Base-by-base conservation (phyloP, 1,284 basidiomycete species). In the Agaricales sp. region DNA sequence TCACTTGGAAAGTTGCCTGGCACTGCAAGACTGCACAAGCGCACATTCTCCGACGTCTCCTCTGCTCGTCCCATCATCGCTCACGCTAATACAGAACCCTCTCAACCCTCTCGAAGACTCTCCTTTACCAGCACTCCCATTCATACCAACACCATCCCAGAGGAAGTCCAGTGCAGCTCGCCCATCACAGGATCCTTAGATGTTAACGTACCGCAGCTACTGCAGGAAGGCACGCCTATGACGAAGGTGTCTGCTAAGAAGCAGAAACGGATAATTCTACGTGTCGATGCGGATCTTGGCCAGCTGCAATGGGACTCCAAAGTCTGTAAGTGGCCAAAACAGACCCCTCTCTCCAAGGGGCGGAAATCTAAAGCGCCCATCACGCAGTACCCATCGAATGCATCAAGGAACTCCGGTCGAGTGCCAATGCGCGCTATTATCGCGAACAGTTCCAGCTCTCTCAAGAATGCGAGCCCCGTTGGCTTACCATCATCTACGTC, bases 371-470 rank as follows among this genome's bases (percentile, higher is more conserved):
- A 16, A 18, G 18, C 16, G 16, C 23, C 6, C 44, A 38, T 23
- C 44, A 37, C 39, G 25, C 52, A 90, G 92, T 96, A 50, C 85
- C 88, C 2, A 86, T 97, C 56, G 90, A 92, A 63, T 81, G 80
- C 55, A 92, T 99, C 63, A 87, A 92, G 54, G 94, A 98, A 61
- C 78, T 99, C 6, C 86, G 95, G 12, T 78, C 86, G 4, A 89
- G 84, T 43, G 60, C 78, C 8, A 78, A 89, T 53, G 80, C 90
- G 22, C 71, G 85, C 26, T 86, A 87, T 57, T 88, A 91, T 59
- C 82, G 88, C 53, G 75, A 83, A 45, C 83, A 87, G 54, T 84
- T 89, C 59, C 80, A 84, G 57, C 71, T 85, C 43, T 67, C 81
- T 0, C 63, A 67, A 48, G 70, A 78, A 45, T 74, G 75, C 57